A percentile compares a stretch with the other conserved stretches of the same genome.
Evolutionary conservation across 2,329 filamentous ascomycete species (phyloP).

Genomic region (Polychaeton citri): DNA sequence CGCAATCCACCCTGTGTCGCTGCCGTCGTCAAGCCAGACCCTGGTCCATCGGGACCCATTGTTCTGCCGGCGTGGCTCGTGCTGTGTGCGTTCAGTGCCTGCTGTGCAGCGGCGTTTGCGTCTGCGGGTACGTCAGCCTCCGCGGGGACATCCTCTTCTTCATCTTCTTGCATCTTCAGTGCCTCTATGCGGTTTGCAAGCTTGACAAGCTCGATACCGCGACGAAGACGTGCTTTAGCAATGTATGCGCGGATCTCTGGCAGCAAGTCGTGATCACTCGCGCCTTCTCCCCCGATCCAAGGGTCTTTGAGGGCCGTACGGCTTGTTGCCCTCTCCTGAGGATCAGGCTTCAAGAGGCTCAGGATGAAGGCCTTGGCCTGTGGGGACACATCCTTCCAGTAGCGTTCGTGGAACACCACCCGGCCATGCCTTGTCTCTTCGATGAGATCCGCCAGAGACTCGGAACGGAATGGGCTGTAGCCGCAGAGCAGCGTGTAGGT

Average conservation of each 20-base stretch:
- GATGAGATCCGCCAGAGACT: conserved; percentile 84
- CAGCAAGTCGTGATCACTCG: conserved; percentile 90
- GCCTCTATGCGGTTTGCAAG: conserved; percentile 89
- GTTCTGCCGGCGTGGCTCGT: background rate
- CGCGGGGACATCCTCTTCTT: conserved; percentile 54
- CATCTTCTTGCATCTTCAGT: conserved; percentile 86
- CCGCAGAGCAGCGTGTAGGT: conserved; percentile 96
- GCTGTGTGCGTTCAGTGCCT: conserved; percentile 23
- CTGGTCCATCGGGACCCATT: background rate
- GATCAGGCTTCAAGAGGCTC: conserved; percentile 63
- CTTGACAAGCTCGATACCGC: conserved; percentile 92
- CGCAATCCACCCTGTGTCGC: conserved; percentile 1
- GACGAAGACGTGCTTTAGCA: conserved; percentile 76
- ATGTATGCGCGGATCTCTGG: conserved; percentile 94
- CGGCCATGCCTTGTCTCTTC: conserved; percentile 77
- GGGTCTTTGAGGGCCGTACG: conserved; percentile 17
- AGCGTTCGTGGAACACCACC: conserved; percentile 91
- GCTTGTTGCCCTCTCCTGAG: conserved; percentile 63
- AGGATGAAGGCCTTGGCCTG: conserved; percentile 94
- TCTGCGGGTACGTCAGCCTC: conserved; percentile 49
- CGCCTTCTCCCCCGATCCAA: conserved; percentile 85
- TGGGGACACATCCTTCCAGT: conserved; percentile 94
- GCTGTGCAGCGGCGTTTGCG: conserved; percentile 42
- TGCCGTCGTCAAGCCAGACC: background rate
- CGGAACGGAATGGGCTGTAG: conserved; percentile 94